Conservation (phyloP, 2,329 filamentous ascomycete genomes). For the Podosphaera fusca region DNA sequence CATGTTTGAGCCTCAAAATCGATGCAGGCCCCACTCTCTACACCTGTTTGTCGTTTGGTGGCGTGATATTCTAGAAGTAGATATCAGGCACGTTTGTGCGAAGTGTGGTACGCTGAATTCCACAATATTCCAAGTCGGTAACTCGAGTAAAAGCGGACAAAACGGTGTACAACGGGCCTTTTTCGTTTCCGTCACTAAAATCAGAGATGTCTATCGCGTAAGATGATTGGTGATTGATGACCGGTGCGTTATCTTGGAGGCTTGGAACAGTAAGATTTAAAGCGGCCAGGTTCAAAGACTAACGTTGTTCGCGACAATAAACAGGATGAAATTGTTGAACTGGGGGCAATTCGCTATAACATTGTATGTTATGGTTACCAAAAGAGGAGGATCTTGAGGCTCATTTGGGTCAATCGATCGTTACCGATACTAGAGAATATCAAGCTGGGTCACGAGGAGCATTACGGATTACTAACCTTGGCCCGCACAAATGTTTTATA, state of each 20-base stretch:
- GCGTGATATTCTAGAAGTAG: background rate
- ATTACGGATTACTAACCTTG: background rate
- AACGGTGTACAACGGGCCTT: background rate
- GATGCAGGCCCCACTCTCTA: conserved; percentile 7
- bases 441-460: background rate
- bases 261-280: background rate
- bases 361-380: too few relatives aligned
- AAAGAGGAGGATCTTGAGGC: background rate
- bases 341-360: too few relatives aligned
- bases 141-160: background rate
- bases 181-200: background rate
- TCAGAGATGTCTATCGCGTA: background rate
- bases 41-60: conserved; percentile 1
- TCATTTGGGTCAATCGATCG: background rate
- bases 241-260: background rate
- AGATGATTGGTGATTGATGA: background rate
- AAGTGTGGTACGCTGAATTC: background rate
- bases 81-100: background rate
- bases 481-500: too few relatives aligned
- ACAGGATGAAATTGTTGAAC: too few relatives aligned
- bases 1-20: conserved; percentile 11
- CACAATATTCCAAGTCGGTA: background rate
- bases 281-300: background rate
- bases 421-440: background rate
- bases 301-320: background rate